Evolutionary conservation across 2,329 filamentous ascomycete genomes (phyloP).

Genomic region (Claviceps maximensis): DNA sequence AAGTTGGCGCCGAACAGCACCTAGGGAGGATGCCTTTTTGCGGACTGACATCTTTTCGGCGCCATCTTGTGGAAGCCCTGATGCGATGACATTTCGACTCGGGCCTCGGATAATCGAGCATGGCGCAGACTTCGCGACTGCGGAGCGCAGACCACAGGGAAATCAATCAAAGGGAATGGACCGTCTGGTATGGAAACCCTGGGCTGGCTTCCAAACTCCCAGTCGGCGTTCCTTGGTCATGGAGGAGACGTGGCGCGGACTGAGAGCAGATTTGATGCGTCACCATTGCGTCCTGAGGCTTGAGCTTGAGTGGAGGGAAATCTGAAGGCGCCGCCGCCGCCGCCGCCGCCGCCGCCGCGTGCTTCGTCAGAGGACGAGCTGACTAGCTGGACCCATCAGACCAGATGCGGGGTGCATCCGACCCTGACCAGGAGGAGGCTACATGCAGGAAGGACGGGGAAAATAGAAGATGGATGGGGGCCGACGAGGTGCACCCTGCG

Average conservation of each 20-base stretch:
- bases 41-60: neutral
- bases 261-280: neutral
- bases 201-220: neutral
- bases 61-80: neutral
- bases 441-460: neutral
- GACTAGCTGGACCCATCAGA: too few species aligned
- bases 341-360: too few species aligned
- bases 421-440: neutral
- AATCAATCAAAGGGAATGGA: conserved; percentile 3
- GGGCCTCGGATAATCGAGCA: neutral
- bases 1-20: neutral
- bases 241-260: neutral
- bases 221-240: neutral
- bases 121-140: neutral
- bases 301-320: neutral
- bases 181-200: neutral
- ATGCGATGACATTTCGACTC: neutral
- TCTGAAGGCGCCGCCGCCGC: neutral
- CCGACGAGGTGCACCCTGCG: neutral
- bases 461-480: neutral
- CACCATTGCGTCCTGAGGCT: conserved; percentile 1
- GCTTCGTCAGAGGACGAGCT: neutral
- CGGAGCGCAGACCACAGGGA: neutral
- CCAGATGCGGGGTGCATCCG: neutral
- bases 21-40: neutral